These are phyloP conservation scores for Butyriboletus appendiculatus DNA, from an alignment of 1,284 basidiomycete species.

Conservation along the genomic window DNA sequence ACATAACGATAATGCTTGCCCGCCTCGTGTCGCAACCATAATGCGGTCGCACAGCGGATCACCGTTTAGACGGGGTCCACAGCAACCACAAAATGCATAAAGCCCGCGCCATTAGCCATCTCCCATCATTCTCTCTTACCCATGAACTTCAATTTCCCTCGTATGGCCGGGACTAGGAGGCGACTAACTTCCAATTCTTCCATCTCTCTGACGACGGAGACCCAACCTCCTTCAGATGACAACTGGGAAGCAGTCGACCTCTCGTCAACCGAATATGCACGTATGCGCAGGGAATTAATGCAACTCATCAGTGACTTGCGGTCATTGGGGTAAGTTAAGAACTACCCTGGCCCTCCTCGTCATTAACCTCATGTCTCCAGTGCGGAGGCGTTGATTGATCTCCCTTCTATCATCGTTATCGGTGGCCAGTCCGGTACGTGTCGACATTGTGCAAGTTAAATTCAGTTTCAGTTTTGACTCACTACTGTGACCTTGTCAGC, in stretches of 20 bases:
- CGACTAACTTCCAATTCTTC: background rate
- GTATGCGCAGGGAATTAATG: constrained; percentile 48
- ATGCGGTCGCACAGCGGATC: background rate
- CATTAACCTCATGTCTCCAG: constrained; percentile 28
- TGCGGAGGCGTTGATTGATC: constrained; percentile 42
- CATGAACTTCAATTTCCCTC: constrained; percentile 12
- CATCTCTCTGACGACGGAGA: background rate
- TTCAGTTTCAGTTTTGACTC: background rate
- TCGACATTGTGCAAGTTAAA: background rate
- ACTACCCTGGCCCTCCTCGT: background rate
- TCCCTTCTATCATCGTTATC: constrained; percentile 57
- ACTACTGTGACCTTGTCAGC: constrained; percentile 36
- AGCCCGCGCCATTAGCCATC: background rate
- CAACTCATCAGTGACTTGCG: constrained; percentile 45
- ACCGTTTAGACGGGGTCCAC: background rate
- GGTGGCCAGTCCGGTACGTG: constrained; percentile 59
- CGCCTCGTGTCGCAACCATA: constrained; percentile 1
- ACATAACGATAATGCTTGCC: constrained; percentile 1
- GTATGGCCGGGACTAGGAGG: background rate
- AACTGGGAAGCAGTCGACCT: constrained; percentile 24
- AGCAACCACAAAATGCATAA: constrained; percentile 15
- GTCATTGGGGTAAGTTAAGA: constrained; percentile 43
- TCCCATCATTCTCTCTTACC: background rate
- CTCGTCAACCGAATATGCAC: constrained; percentile 44
- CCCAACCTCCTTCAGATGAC: constrained; percentile 12